Percentiles rank a stretch among this genome's conserved stretches.
Conservation (phyloP, 345 rosid genomes). For the Heritiera littoralis region DNA sequence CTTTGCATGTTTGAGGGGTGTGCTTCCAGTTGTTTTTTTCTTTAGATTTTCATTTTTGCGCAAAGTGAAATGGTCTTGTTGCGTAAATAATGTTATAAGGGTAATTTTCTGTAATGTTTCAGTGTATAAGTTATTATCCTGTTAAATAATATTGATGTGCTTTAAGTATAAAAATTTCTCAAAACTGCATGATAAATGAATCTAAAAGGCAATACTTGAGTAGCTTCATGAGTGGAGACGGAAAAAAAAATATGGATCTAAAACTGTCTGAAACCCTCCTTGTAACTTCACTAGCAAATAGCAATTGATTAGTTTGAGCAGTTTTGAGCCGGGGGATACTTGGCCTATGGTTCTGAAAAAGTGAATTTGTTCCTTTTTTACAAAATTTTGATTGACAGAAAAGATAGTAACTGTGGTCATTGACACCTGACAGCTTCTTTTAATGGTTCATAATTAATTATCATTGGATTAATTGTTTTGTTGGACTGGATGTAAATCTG, state of each 20-base stretch:
- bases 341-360: neutral
- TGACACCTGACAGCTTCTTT: neutral
- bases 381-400: neutral
- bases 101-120: constrained; percentile 2
- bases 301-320: neutral
- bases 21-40: neutral
- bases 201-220: neutral
- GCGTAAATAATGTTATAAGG: neutral
- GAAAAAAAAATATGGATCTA: neutral
- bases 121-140: neutral
- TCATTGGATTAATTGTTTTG: neutral
- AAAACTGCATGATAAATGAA: neutral
- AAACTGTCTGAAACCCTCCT: neutral
- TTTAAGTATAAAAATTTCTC: neutral
- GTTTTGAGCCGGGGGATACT: neutral
- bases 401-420: neutral
- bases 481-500: neutral
- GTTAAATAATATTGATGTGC: neutral
- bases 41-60: neutral
- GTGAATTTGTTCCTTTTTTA: neutral
- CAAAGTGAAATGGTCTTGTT: neutral
- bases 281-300: neutral
- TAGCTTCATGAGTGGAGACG: neutral
- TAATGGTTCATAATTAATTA: neutral
- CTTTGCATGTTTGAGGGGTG: neutral